phyloP scores from a whole-genome alignment of 305 asterid species.

The Andrographis paniculata region DNA sequence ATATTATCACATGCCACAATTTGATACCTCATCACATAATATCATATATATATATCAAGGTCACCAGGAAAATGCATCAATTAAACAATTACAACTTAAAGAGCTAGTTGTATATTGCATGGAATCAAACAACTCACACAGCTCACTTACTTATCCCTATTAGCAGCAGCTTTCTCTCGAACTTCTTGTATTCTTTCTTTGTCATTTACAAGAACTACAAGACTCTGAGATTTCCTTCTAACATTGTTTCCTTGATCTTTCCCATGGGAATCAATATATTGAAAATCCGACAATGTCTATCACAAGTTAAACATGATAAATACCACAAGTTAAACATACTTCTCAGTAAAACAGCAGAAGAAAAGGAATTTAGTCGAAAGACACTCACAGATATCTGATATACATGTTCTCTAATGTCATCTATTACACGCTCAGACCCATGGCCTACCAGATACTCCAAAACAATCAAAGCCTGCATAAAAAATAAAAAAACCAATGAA shows the following conservation, averaged over 20 bases:
- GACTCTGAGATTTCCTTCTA: conserved; percentile 87
- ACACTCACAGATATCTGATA: conserved; percentile 84
- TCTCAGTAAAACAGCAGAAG: conserved; percentile 9
- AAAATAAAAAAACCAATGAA: neutral
- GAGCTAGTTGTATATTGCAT: too few species aligned
- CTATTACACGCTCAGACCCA: conserved; percentile 94
- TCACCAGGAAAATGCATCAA: neutral
- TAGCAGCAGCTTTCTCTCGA: conserved; percentile 82
- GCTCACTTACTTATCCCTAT: conserved; percentile 58
- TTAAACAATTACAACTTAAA: neutral
- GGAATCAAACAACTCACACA: neutral
- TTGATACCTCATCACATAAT: neutral
- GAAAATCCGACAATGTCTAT: conserved; percentile 91
- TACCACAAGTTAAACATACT: conserved; percentile 8
- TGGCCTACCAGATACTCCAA: conserved; percentile 93
- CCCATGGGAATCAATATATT: conserved; percentile 85
- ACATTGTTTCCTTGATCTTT: conserved; percentile 94
- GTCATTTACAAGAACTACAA: conserved; percentile 86
- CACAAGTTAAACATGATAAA: conserved; percentile 18
- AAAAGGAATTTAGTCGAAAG: conserved; percentile 15
- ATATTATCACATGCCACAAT: neutral
- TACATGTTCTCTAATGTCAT: conserved; percentile 93
- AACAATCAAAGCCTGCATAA: conserved; percentile 69
- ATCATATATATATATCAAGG: neutral
- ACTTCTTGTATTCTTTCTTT: conserved; percentile 93